Percentiles rank a stretch among this genome's conserved stretches.
phyloP scores from a whole-genome alignment of 768 basidiomycete species.

The Harrya chromipes region DNA sequence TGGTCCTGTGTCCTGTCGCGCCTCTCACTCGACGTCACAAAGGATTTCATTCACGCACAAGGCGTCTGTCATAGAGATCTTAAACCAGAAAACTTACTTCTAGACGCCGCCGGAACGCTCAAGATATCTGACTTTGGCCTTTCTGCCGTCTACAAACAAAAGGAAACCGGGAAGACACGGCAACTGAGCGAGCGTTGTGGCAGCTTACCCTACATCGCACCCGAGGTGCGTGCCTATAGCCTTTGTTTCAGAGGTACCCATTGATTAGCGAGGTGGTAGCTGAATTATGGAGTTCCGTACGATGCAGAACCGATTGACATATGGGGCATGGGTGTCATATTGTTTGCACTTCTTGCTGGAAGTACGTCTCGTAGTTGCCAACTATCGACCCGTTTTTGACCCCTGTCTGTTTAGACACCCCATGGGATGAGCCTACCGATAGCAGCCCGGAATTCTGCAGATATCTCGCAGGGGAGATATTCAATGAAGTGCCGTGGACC shows the following conservation, averaged over 20 bases:
- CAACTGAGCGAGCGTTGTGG: conserved; percentile 81
- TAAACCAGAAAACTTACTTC: conserved; percentile 93
- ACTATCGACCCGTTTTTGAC: background rate
- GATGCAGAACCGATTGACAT: conserved; percentile 91
- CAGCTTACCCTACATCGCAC: conserved; percentile 91
- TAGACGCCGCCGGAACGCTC: conserved; percentile 78
- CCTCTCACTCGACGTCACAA: background rate
- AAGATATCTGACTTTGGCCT: conserved; percentile 97
- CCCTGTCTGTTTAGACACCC: conserved; percentile 63
- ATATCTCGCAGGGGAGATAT: conserved; percentile 72
- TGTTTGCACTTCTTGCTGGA: conserved; percentile 87
- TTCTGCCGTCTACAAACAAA: conserved; percentile 84
- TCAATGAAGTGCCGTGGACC: conserved; percentile 77
- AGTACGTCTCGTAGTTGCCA: conserved; percentile 50
- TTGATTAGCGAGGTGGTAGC: conserved; percentile 36
- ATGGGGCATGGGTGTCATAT: conserved; percentile 94
- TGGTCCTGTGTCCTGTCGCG: background rate
- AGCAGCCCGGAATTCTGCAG: conserved; percentile 77
- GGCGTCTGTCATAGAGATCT: conserved; percentile 96
- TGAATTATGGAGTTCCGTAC: conserved; percentile 67
- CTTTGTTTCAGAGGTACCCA: background rate
- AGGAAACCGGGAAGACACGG: conserved; percentile 74
- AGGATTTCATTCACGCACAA: conserved; percentile 83
- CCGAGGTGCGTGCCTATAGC: conserved; percentile 58
- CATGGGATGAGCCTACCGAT: conserved; percentile 92